Percentiles rank a stretch among this genome's conserved stretches.
phyloP scores from a whole-genome alignment of 2,329 filamentous ascomycete species.

The Dactylellina parvicollis region DNA sequence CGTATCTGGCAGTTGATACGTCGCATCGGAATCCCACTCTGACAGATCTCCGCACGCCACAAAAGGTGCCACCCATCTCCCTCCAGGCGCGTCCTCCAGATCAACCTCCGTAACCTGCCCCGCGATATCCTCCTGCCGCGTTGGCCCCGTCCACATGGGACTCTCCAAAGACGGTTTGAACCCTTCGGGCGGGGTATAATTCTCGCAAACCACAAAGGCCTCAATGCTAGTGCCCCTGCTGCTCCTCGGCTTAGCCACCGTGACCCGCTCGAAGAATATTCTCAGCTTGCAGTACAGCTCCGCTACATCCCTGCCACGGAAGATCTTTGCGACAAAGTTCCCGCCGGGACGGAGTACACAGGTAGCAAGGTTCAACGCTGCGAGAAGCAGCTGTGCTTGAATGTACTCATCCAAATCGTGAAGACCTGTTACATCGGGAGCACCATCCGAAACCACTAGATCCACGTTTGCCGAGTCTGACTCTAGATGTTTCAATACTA shows the following conservation, averaged over 20 bases:
- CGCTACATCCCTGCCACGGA: conserved; percentile 93
- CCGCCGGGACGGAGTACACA: conserved; percentile 92
- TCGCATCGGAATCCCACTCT: conserved; percentile 93
- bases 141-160: conserved; percentile 74
- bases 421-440: conserved; percentile 93
- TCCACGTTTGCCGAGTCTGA: conserved; percentile 76
- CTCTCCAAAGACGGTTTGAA: conserved; percentile 80
- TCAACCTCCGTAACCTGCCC: conserved; percentile 59
- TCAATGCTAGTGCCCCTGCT: conserved; percentile 96
- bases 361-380: conserved; percentile 89
- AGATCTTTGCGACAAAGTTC: conserved; percentile 98
- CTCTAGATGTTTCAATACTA: conserved; percentile 85
- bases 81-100: conserved; percentile 62
- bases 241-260: conserved; percentile 91
- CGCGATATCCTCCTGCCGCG: conserved; percentile 59
- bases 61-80: conserved; percentile 91
- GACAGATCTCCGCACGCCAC: conserved; percentile 96
- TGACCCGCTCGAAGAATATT: conserved; percentile 85
- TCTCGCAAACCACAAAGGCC: conserved; percentile 93
- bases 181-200: conserved; percentile 80
- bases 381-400: conserved; percentile 92
- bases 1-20: conserved; percentile 86
- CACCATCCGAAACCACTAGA: conserved; percentile 92
- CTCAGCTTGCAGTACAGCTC: conserved; percentile 92
- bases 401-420: conserved; percentile 99